Base-by-base conservation (phyloP, 129 eudicot species). In the Centrapalus pauciflorus region DNA sequence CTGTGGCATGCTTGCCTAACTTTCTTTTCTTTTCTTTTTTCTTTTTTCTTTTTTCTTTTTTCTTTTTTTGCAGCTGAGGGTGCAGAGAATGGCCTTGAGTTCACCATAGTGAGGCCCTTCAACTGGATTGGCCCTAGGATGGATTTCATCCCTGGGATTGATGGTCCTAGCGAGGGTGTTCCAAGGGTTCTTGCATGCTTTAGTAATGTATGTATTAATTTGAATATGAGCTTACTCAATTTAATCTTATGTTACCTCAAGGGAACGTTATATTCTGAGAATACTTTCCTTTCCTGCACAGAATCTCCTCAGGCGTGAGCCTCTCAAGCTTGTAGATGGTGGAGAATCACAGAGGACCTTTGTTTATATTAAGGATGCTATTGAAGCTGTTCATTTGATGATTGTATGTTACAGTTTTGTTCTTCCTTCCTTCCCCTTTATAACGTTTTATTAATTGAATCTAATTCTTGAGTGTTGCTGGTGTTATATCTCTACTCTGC, bases 111-210 rank as follows among this genome's bases (percentile, higher is more conserved):
- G 48, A 82, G 98, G 76, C 98, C 98, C 45, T 93, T 93, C 72
- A 93, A 93, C 84, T 88, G 98, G 98, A 93, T 93, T 70, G 98
- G 98, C 71, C 98, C 96, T 14, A 88, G 98, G 73, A 93, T 92
- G 98, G 96, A 92, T 76, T 92, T 92, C 83, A 92, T 92, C 5
- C 98, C 98, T 2, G 98, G 98, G 24, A 88, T 92, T 73, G 98
- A 92, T 80, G 98, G 98, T 35, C 98, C 98, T 33, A 92, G 96
- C 21, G 96, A 92, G 73, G 98, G 96, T 52, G 98, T 92, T 71
- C 98, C 98, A 25, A 85, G 98, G 75, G 98, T 92, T 72, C 77
- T 92, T 14, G 98, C 98, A 0, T 92, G 98, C 89, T 92, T 92
- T 70, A 92, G 96, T 65, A 88, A 92, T 63, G 98, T 92, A 63